Base-by-base conservation (phyloP, 371 early-diverging fungal species). In the Apophysomyces trapeziformis region DNA sequence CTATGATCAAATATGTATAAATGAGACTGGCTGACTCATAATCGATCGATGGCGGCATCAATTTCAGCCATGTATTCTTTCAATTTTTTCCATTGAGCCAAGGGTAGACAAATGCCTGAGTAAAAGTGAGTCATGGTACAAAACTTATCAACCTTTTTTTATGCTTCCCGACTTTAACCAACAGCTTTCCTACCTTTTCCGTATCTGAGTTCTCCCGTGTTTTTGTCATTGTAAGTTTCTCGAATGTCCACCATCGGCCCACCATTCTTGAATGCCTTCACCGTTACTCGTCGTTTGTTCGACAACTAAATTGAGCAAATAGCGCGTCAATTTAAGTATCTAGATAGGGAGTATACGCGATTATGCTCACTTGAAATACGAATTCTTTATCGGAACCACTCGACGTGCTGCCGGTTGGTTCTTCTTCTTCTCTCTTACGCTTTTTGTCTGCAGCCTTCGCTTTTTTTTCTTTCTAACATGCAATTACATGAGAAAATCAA, bases 61-160 rank as follows among this genome's bases (percentile, higher is more conserved):
- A 75, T 69, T 9, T 75, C 69, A 14, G 66, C 41, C 16, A 69
- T 46, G 12, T 71, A 58, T 36, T 68, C 67, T 43, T 71, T 75
- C 9, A 75, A 59, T 11, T 64, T 65, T 41, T 75, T 59, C 67
- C 69, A 75, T 41, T 75, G 75, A 7, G 65, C 67, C 41, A 69
- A 14, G n/a, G 70, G 67, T 14, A 75, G 57, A n/a, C 60, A 61
- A 32, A 75, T 75, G 8, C 75, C 75, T 71, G 56, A n/a, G 21
- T 14, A 21, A 61, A 18, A 7, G 57, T 43, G 46, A 32, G 36
- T 43, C 13, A 43, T 21, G 32, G 2, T 2, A 2, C 32, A 26
- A 26, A 26, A 26, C 32, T 26, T 35, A 35, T 21, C 21, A 4
- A 38, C 3, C 12, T 38, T 36, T 32, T 35, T n/a, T 7, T 12